Evolutionary conservation across 306 rosid species (phyloP), one percentile per base, ranked within the genome.

Genomic region (Acmispon strigosus): DNA sequence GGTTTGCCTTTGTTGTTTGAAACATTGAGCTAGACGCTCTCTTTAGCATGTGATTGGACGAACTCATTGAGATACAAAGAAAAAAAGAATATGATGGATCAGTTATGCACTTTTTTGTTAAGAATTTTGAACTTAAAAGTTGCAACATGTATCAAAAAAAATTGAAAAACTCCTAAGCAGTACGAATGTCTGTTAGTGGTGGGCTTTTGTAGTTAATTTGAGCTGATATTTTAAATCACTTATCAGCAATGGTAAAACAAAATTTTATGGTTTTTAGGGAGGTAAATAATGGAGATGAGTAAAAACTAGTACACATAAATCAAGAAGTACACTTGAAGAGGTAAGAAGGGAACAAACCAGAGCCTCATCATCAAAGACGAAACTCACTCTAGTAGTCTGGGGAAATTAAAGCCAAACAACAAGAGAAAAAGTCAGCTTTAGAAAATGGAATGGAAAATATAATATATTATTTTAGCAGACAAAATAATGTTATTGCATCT

Each of bases 381-480:
- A 93, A 77, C 90, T 87, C 59, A 93, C 92, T 83, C 98, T 83
- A 8, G 97, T 88, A 42, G 98, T 79, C 98, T 93, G 80, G 66
- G 58, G 49, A 76, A 84, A 60, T 22, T 53, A 58, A 61, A 59
- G 48, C 57, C 50, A 78, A 54, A 61, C 11, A 13, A 65, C 5
- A 74, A 58, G 49, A 57, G 29, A 64, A 70, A 24, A 52, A 22
- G 19, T 60, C 66, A 69, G 80, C 52, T 60, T 36, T 68, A 5
- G 66, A 69, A 56, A 76, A n/a, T n/a, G n/a, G n/a, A 78, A 19
- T 44, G 19, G 60, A 68, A 66, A n/a, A 39, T 52, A 27, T 20
- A 45, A 9, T 9, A 29, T 41, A 29, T 41, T 12, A 55, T 39
- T 42, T 34, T 13, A 71, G 76, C 56, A 42, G 66, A 17, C 2